Evolutionary conservation across 345 rosid genomes (phyloP), one percentile per base, ranked within the genome.

Genomic region (Reutealis trisperma): DNA sequence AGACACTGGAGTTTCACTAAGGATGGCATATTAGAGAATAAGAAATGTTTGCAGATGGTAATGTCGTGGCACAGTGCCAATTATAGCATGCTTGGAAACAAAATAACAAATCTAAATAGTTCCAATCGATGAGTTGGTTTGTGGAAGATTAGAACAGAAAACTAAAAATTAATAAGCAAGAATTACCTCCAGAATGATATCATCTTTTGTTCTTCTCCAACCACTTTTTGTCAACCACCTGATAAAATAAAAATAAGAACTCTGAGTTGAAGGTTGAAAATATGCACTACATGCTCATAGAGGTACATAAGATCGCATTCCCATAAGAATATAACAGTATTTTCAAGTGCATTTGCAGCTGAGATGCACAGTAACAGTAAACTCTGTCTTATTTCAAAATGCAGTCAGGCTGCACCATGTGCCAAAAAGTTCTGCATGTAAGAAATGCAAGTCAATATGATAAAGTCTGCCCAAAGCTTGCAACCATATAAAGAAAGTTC

Each of bases 171-270:
- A 80, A 70, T 16, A 62, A 73, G 30, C 37, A 68, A 81, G 22
- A 72, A 44, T 78, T 74, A 96, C 98, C 98, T 96, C 93, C 37
- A 89, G 63, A 57, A 91, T 75, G 64, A 91, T 49, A 71, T 96
- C 98, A 2, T 90, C 96, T 87, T 96, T 96, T 6, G 98, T 93
- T 88, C 97, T 91, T 84, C 67, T 77, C 99, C 99, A 93, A 72
- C 98, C 99, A 64, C 82, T 72, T 87, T 82, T 89, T 66, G 97
- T 96, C 76, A 96, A 93, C 89, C 88, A 96, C 82, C 98, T 96
- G 84, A 74, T 37, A 76, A 60, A 71, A 58, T 84, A 73, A 79
- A 57, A 44, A 77, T 71, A 57, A 37, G 5, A 47, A 70, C 69
- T 49, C 63, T 18, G 59, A 41, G 74, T 45, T 22, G 76, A 70